These are phyloP conservation scores for Apocynum venetum DNA, from an alignment of 257 asterid species.

Conservation along the genomic window DNA sequence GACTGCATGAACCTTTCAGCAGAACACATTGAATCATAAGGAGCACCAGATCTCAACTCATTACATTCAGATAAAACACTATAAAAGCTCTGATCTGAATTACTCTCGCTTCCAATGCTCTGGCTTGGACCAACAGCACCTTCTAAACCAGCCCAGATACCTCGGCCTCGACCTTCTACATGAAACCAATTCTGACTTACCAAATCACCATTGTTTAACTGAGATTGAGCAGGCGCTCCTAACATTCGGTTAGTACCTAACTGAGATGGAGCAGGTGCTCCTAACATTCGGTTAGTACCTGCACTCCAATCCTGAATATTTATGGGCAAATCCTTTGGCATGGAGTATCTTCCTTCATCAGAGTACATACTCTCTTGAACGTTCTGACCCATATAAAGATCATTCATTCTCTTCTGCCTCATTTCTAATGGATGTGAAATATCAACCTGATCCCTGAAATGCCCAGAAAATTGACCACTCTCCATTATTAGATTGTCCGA, in stretches of 20 bases:
- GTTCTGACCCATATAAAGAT: slow-evolving; percentile 47
- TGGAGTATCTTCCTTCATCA: slow-evolving; percentile 44
- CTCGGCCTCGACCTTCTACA: slow-evolving; percentile 44
- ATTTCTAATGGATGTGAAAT: slow-evolving; percentile 42
- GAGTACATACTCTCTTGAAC: slow-evolving; percentile 43
- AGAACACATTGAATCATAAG: slow-evolving; percentile 40
- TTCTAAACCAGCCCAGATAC: slow-evolving; percentile 58
- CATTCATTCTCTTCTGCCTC: slow-evolving; percentile 62
- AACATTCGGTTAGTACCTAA: slow-evolving; percentile 40
- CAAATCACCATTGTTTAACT: slow-evolving; percentile 40
- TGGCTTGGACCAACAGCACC: slow-evolving; percentile 36
- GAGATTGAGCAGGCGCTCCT: slow-evolving; percentile 42
- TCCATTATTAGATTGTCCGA: slow-evolving; percentile 46
- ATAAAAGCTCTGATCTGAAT: slow-evolving; percentile 66
- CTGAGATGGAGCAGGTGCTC: slow-evolving; percentile 46
- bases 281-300: slow-evolving; percentile 40
- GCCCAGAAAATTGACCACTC: slow-evolving; percentile 50
- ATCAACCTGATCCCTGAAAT: slow-evolving; percentile 51
- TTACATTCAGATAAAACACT: slow-evolving; percentile 77
- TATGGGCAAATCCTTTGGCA: slow-evolving; percentile 43
- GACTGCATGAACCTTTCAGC: slow-evolving; percentile 41
- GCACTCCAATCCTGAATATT: slow-evolving; percentile 52
- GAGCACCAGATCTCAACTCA: slow-evolving; percentile 40
- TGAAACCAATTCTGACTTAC: slow-evolving; percentile 53
- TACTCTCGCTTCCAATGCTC: slow-evolving; percentile 38